Conservation (phyloP, 1,284 basidiomycete genomes). For the Polyporus tsugae region DNA sequence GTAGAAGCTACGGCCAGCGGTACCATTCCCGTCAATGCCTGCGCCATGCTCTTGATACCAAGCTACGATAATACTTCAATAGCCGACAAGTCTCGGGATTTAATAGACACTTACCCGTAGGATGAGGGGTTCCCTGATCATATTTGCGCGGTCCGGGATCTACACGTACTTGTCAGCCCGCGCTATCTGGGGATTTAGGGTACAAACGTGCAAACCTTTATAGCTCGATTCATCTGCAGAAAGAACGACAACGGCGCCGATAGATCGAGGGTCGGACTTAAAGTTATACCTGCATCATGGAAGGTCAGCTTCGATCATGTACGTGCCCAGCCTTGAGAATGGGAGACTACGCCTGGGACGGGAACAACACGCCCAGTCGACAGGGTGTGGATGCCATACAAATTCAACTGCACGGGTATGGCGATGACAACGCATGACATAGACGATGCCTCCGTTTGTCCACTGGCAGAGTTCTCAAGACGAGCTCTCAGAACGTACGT, state of each 20-base stretch:
- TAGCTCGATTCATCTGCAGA: conserved; percentile 77
- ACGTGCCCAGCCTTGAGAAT: background rate
- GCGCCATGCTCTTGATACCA: conserved; percentile 82
- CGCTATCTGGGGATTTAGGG: background rate
- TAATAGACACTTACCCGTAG: conserved; percentile 53
- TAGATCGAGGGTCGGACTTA: conserved; percentile 73
- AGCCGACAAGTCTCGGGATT: background rate
- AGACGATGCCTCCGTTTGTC: too few relatives aligned
- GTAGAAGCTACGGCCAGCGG: conserved; percentile 82
- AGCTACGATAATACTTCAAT: conserved; percentile 48
- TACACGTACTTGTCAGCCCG: conserved; percentile 32
- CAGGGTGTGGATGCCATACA: background rate
- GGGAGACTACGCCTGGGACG: too few relatives aligned
- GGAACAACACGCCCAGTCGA: too few relatives aligned
- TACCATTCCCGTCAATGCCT: conserved; percentile 55
- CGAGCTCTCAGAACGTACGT: too few relatives aligned
- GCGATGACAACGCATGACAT: too few relatives aligned
- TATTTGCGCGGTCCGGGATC: conserved; percentile 58
- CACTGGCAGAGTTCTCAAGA: too few relatives aligned
- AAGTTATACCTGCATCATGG: conserved; percentile 71
- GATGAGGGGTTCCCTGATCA: conserved; percentile 71
- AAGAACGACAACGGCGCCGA: conserved; percentile 73
- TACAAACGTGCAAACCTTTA: conserved; percentile 47
- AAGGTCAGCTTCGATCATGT: background rate
- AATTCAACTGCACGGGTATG: background rate